A percentile compares a stretch with the other conserved stretches of the same genome.
Conservation (phyloP, 148 eudicot species). For the Camellia sinensis region DNA sequence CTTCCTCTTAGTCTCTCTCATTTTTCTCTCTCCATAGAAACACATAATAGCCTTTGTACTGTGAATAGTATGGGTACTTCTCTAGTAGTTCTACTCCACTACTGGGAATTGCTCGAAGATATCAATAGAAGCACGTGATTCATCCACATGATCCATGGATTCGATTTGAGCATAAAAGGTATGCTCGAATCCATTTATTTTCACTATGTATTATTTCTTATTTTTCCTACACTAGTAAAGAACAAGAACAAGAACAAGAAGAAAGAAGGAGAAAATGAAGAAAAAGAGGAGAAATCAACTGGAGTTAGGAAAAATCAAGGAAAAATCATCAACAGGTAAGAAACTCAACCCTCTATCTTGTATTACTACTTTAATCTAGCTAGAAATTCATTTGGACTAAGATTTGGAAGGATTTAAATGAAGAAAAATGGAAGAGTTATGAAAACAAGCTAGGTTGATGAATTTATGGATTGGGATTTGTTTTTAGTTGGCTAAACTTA, state of each 20-base stretch:
- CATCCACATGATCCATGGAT: background rate
- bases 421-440: background rate
- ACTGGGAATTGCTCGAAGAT: too few species aligned
- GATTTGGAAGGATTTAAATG: too few species aligned
- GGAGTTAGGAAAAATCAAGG: background rate
- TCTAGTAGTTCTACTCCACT: too few species aligned
- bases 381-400: too few species aligned
- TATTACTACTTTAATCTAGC: background rate
- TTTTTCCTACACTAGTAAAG: background rate
- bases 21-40: too few species aligned
- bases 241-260: background rate
- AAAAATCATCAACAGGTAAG: background rate
- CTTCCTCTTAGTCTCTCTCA: too few species aligned
- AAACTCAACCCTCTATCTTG: background rate
- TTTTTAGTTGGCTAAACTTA: background rate
- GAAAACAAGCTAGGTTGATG: background rate
- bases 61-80: too few species aligned
- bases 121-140: too few species aligned
- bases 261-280: background rate
- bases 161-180: too few species aligned
- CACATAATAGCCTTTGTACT: too few species aligned
- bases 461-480: background rate
- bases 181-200: too few species aligned
- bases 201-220: background rate
- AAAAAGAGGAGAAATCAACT: background rate